Conservation (phyloP, 2,329 filamentous ascomycete species). For the Aotearoamyces nothofagi region DNA sequence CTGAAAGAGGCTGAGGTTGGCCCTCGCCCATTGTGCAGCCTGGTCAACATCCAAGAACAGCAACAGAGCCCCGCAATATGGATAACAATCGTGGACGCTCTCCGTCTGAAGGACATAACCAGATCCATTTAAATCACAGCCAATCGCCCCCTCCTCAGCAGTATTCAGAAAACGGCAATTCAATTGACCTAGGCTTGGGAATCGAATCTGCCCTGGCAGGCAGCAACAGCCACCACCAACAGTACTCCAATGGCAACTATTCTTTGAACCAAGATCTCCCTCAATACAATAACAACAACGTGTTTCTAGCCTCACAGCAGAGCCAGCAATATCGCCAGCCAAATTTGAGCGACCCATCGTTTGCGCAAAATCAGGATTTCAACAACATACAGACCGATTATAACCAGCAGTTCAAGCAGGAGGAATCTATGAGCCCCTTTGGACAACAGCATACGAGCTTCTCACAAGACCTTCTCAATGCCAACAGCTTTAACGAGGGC, state of each 20-base stretch:
- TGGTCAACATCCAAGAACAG: no score
- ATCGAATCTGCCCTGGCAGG: constrained; percentile 37
- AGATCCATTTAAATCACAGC: constrained; percentile 50
- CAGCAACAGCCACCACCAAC: constrained; percentile 25
- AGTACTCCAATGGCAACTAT: constrained; percentile 28
- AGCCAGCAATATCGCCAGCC: constrained; percentile 20
- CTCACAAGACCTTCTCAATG: constrained; percentile 28
- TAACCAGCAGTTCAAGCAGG: constrained; percentile 19
- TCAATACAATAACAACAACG: constrained; percentile 21
- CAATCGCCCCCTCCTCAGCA: constrained; percentile 45
- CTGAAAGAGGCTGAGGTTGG: no score
- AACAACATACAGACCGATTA: constrained; percentile 7
- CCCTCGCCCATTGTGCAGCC: no score
- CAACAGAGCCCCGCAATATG: no score
- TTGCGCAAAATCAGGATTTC: constrained; percentile 13
- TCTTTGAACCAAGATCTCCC: constrained; percentile 14
- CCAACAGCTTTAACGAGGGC: constrained; percentile 34
- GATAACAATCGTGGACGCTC: constrained; percentile 47
- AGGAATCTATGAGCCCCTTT: constrained; percentile 25
- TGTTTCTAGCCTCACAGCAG: constrained; percentile 29
- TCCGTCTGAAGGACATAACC: constrained; percentile 40
- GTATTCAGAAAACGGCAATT: constrained; percentile 31
- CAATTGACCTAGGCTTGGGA: constrained; percentile 38
- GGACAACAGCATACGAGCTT: constrained; percentile 30
- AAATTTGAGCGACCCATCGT: constrained; percentile 12